Base-by-base conservation (phyloP, 768 basidiomycete genomes). In the Leccinum rimulosum region DNA sequence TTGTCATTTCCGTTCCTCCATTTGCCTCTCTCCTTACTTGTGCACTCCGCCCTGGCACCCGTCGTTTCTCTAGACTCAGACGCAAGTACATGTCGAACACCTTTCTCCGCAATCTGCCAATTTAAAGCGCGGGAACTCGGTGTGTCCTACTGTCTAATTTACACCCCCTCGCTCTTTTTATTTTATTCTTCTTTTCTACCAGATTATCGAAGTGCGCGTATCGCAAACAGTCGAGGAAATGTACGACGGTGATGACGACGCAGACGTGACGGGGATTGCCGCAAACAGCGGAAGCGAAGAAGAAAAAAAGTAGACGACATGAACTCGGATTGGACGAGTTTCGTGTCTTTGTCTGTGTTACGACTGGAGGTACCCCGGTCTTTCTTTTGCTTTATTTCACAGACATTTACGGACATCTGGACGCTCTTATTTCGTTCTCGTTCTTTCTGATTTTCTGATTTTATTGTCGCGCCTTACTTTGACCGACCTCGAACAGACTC, bases 241-340 rank as follows among this genome's bases (percentile, higher is more conserved):
- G 54, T 56, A 56, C 30, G 68, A 67, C 36, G 35, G 33, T 36
- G 25, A 53, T 6, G 49, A 3, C 38, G 65, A 55, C 0, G 3
- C 47, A 9, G 60, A 64, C 9, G 11, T 15, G 19, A 15, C 52
- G 27, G 40, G 51, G 11, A 15, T 33, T 17, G 43, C 31, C 0
- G 27, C n/a, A 11, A 45, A 55, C 53, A 54, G 51, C 25, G 3
- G 3, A 43, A 35, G 25, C 40, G 40, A 43, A 43, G 40, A 43
- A 43, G 40, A 43, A 35, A 11, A 33, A 33, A 11, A 70, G 78
- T 17, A 79, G 58, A 3, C 55, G 57, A 50, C 31, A 66, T 67
- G 12, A 35, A 48, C 14, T 30, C 8, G 40, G 19, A 45, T 45
- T 45, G 19, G 43, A 45, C 19, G 43, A 19, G n/a, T 40, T n/a